These are phyloP conservation scores for Phycomyces nitens DNA, from an alignment of 192 early-diverging fungal genomes.

Conservation along the genomic window DNA sequence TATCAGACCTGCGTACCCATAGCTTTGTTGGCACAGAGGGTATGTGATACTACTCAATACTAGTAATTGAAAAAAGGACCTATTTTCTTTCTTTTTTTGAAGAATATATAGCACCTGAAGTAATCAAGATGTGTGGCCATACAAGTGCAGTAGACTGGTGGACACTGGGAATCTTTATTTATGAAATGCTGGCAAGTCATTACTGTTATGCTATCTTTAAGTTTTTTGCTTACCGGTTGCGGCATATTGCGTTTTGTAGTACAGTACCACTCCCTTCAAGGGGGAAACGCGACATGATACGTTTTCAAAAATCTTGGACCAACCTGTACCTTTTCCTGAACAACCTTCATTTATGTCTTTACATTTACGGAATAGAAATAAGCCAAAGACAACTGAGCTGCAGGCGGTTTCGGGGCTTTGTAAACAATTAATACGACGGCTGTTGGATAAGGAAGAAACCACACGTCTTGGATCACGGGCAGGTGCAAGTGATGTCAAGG, in stretches of 20 bases:
- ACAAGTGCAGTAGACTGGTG: conserved; percentile 97
- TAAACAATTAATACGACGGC: conserved; percentile 76
- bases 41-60: conserved; percentile 22
- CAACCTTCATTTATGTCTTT: neutral
- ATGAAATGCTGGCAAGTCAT: conserved; percentile 82
- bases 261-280: conserved; percentile 93
- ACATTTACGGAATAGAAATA: neutral
- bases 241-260: conserved; percentile 35
- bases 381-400: neutral
- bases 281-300: conserved; percentile 84
- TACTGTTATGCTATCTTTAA: neutral
- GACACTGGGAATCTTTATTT: conserved; percentile 97
- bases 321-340: conserved; percentile 74
- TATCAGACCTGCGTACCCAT: conserved; percentile 85
- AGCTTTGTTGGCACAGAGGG: conserved; percentile 97
- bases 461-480: conserved; percentile 81
- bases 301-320: conserved; percentile 82
- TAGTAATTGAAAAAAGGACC: neutral
- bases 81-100: neutral
- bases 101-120: conserved; percentile 98
- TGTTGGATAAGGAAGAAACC: conserved; percentile 87
- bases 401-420: conserved; percentile 37
- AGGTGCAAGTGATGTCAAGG: conserved; percentile 92
- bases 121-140: conserved; percentile 91
- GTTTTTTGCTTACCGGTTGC: neutral